A percentile compares a stretch with the other conserved stretches of the same genome.
Evolutionary conservation across 352 stramenopile genomes (phyloP).

Genomic region (Phytophthora pseudosyringae): DNA sequence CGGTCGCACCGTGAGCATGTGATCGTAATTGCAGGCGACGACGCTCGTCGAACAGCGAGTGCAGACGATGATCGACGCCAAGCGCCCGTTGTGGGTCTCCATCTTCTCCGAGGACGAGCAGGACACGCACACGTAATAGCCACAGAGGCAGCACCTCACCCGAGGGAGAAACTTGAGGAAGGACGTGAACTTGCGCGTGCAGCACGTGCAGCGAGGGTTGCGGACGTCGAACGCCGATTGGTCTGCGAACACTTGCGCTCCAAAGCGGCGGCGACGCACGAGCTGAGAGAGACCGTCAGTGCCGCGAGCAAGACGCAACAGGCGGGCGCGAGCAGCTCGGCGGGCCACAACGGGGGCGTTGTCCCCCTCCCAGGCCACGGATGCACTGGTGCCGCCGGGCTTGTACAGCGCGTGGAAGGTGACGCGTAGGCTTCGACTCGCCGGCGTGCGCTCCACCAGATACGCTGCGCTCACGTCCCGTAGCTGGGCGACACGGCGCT

Average conservation of each 20-base stretch:
- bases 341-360: background rate
- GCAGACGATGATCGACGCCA: conserved; percentile 36
- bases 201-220: conserved; percentile 44
- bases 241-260: conserved; percentile 40
- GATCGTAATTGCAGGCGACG: conserved; percentile 29
- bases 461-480: conserved; percentile 37
- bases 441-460: conserved; percentile 34
- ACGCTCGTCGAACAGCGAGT: conserved; percentile 33
- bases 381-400: background rate
- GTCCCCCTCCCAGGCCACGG: background rate
- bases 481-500: conserved; percentile 45
- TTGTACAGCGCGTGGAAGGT: conserved; percentile 45
- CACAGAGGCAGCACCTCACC: conserved; percentile 38
- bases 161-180: conserved; percentile 9
- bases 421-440: conserved; percentile 36
- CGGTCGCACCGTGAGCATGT: conserved; percentile 27
- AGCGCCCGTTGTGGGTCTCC: conserved; percentile 40
- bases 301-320: conserved; percentile 33
- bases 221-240: conserved; percentile 29
- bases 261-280: conserved; percentile 38
- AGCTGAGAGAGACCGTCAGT: conserved; percentile 29
- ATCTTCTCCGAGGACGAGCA: conserved; percentile 34
- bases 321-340: conserved; percentile 15
- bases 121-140: conserved; percentile 36
- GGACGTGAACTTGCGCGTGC: conserved; percentile 26